phyloP scores from a whole-genome alignment of 2,329 filamentous ascomycete genomes.

The Didymella arachidicola region DNA sequence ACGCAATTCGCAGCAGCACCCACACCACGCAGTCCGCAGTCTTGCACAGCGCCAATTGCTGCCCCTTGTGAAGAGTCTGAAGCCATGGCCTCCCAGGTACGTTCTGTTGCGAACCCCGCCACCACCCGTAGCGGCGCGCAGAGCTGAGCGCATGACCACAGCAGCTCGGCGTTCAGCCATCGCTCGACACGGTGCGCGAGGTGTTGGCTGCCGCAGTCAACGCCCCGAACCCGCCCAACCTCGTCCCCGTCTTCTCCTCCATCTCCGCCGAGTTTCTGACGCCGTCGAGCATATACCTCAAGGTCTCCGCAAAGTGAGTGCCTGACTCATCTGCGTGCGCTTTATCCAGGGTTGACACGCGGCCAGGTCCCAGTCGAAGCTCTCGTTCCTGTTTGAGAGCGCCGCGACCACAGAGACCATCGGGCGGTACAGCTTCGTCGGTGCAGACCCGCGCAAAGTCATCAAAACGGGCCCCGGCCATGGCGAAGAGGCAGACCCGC shows the following conservation, averaged over 20 bases:
- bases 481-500: slow-evolving; percentile 82
- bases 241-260: slow-evolving; percentile 82
- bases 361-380: slow-evolving; percentile 67
- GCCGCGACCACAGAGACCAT: slow-evolving; percentile 91
- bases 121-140: slow-evolving; percentile 11
- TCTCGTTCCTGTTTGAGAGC: slow-evolving; percentile 95
- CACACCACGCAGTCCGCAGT: not conserved
- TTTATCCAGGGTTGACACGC: slow-evolving; percentile 22
- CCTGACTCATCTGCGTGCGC: slow-evolving; percentile 41
- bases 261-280: slow-evolving; percentile 93
- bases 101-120: slow-evolving; percentile 5
- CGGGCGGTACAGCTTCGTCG: slow-evolving; percentile 94
- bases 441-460: slow-evolving; percentile 78
- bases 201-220: slow-evolving; percentile 62
- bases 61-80: too few species aligned
- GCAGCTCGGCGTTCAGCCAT: slow-evolving; percentile 63
- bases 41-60: slow-evolving; percentile 12
- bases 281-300: slow-evolving; percentile 93
- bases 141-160: slow-evolving; percentile 44
- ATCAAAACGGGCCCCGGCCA: slow-evolving; percentile 88
- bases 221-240: slow-evolving; percentile 70
- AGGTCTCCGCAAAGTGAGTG: slow-evolving; percentile 76
- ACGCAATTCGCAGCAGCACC: slow-evolving; percentile 1
- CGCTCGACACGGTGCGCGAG: slow-evolving; percentile 66
- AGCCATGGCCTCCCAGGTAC: slow-evolving; percentile 40